Base-by-base conservation (phyloP, 257 asterid genomes). In the Scutellaria barbata region DNA sequence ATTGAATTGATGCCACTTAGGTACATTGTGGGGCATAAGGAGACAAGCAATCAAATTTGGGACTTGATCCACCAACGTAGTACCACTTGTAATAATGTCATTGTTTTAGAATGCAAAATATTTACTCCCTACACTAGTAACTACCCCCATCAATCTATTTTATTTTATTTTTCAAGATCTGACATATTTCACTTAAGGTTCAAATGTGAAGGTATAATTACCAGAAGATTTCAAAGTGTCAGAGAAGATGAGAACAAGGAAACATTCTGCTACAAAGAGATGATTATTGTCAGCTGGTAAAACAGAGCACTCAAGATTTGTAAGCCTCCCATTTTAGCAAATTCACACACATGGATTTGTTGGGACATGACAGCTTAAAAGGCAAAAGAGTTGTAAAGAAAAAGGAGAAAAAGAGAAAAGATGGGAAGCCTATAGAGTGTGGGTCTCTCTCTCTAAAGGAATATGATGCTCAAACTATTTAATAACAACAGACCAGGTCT, bases 391-490 rank as follows among this genome's bases (percentile, higher is more conserved):
- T 58, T 63, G 65, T 42, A 71, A 71, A 66, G 75, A 20, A 14
- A 74, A 71, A 53, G 79, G 12, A 30, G 18, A 13, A 53, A 13
- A 53, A 62, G 50, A 65, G 11, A 63, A 46, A 63, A 68, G 57
- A 30, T 1, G 47, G 57, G 5, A 30, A 16, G 30, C 63, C 66
- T 33, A 62, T 61, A 69, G 72, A 61, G 42, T 40, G 57, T 6
- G 52, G 20, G 63, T 45, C 46, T 55, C 55, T 8, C 76, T 5
- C 43, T 5, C 17, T 2, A 10, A 47, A 17, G 37, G 83, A 58
- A 79, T 74, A 71, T 69, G 77, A 74, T 79, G 56, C 77, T 79
- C 66, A 42, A 66, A 33, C 63, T 45, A 63, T 68, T 10, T 35
- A 53, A 61, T 35, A 14, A 45, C 25, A 61, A 8, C 6, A 72